phyloP scores from a whole-genome alignment of 176 grass and related monocot genomes.

The Avena eriantha region DNA sequence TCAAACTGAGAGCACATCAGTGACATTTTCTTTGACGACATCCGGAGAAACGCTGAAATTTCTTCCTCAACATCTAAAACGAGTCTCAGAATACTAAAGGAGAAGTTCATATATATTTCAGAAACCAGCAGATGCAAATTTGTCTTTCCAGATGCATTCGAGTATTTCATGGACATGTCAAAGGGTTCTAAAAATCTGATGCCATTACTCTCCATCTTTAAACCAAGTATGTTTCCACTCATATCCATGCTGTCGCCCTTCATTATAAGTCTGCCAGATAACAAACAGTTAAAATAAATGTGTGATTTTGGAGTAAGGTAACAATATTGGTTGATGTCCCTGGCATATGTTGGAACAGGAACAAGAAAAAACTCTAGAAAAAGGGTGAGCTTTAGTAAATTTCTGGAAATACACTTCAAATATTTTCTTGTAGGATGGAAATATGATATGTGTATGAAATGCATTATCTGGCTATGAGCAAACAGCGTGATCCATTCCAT shows the following conservation, averaged over 20 bases:
- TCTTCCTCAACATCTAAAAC: slow-evolving; percentile 95
- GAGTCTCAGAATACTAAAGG: slow-evolving; percentile 96
- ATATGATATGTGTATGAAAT: slow-evolving; percentile 12
- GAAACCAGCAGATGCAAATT: slow-evolving; percentile 83
- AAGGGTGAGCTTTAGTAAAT: slow-evolving; percentile 27
- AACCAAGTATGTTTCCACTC: slow-evolving; percentile 74
- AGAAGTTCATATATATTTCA: slow-evolving; percentile 97
- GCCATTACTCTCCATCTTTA: slow-evolving; percentile 96
- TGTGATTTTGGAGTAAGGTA: not conserved
- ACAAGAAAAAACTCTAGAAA: slow-evolving; percentile 3
- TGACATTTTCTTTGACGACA: slow-evolving; percentile 81
- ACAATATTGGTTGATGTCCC: slow-evolving; percentile 1
- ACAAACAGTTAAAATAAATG: slow-evolving; percentile 29
- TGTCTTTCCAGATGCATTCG: slow-evolving; percentile 78
- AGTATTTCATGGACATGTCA: slow-evolving; percentile 85
- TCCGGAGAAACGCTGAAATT: slow-evolving; percentile 90
- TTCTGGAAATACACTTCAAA: not conserved
- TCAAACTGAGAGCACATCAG: slow-evolving; percentile 86
- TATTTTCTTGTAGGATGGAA: slow-evolving; percentile 29
- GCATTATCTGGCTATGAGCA: slow-evolving; percentile 13
- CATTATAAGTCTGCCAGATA: slow-evolving; percentile 70
- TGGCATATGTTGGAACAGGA: slow-evolving; percentile 28
- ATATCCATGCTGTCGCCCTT: slow-evolving; percentile 89
- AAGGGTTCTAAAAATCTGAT: slow-evolving; percentile 96
- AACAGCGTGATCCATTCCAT: slow-evolving; percentile 39